Evolutionary conservation across 139 green algal species (phyloP), one percentile per base, ranked within the genome.

Genomic region (Picochlorum sp.): DNA sequence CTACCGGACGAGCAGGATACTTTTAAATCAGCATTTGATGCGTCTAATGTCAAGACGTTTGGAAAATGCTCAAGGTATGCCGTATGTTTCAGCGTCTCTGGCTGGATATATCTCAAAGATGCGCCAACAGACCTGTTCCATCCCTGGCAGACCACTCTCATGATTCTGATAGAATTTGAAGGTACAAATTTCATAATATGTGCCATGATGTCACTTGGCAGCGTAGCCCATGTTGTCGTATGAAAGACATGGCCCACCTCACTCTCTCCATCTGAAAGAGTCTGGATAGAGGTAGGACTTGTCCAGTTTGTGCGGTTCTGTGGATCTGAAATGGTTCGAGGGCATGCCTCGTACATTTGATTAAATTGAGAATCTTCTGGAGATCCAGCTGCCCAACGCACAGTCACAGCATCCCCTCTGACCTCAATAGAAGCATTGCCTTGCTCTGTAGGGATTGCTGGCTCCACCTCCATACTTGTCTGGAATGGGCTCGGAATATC

Each of bases 121-220:
- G n/a, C 21, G 6, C 23, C 23, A 65, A 26, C 23, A 15, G 58
- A 28, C 21, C 21, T n/a, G 20, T 32, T 32, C 58, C 58, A 65
- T 28, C n/a, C 41, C 11, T 52, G 20, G 58, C 58, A 65, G 8
- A 59, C 23, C 23, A 23, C 21, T 32, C 58, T 28, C 58, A 65
- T 26, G 0, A 65, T 15, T 20, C 58, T 51, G 15, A 26, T 28
- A 32, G 41, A 20, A 26, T 65, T 18, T 45, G 23, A 58, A 51
- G 58, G 23, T 28, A 59, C n/a, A 26, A 32, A 32, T 26, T 65
- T 50, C 21, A 52, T 32, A 26, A 65, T 32, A 9, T 32, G 20
- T 7, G 18, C 8, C 23, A 65, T 32, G 13, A 65, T 23, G 2
- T 59, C 23, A 52, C 57, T 23, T 51, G 58, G 58, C 20, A 65